Evolutionary conservation across 2,329 filamentous ascomycete genomes (phyloP), one percentile per base, ranked within the genome.

Genomic region (Neurospora sp.): DNA sequence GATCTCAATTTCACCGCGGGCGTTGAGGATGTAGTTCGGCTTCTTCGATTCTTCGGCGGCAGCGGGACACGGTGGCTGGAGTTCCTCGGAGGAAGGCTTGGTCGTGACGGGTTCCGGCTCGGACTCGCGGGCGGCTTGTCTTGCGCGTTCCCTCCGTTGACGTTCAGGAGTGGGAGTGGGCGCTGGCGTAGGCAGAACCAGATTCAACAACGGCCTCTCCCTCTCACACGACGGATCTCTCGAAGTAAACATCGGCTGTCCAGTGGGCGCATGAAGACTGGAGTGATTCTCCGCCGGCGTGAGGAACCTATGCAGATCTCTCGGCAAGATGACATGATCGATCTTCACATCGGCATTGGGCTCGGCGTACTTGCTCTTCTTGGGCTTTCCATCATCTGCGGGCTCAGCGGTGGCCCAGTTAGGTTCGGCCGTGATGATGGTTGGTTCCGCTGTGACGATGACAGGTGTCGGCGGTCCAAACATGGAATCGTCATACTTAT

Each of bases 301-400:
- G 10, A 74, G 76, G 74, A 80, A 83, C 67, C 69, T 77, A 66
- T 70, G 72, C 43, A 87, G 77, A 38, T 89, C 85, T 52, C 77
- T 77, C 5, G 88, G 88, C 68, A 83, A 81, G 71, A 89, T 82
- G 71, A 85, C 79, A 74, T 88, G 85, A 75, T 90, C 88, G 70
- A 89, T 85, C 68, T 80, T 82, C 68, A 90, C 87, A 76, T 90
- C 88, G n/a, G 88, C 88, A 74, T 90, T 82, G 1, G 88, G 88
- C 8, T 79, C 85, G 72, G 85, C 86, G 70, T 86, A 90, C 8
- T 78, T 83, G 69, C 82, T 83, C 77, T 84, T 84, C 52, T 82
- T 81, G 11, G 78, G 74, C 2, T 78, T 73, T 10, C 81, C 69
- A 83, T 81, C 80, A 84, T 83, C 70, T 17, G 28, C 23, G 33